Conservation (phyloP, 495 filamentous ascomycete species). For the Cairneyella variabilis region DNA sequence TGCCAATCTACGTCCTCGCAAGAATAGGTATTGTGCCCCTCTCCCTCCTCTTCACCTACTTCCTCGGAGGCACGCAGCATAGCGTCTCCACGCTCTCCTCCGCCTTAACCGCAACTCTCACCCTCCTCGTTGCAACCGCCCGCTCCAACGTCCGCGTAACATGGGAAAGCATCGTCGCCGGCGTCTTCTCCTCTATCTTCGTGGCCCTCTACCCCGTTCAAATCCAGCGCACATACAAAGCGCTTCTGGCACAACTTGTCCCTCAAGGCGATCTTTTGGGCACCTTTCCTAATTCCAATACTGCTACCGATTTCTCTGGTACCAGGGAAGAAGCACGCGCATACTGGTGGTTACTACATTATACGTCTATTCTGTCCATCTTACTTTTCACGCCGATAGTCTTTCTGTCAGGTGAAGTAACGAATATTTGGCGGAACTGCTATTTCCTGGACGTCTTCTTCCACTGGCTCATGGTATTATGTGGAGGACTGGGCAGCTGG, state of each 20-base stretch:
- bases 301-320: constrained; percentile 23
- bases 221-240: constrained; percentile 41
- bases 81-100: constrained; percentile 44
- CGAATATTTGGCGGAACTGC: constrained; percentile 42
- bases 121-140: constrained; percentile 40
- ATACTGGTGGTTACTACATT: constrained; percentile 45
- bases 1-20: constrained; percentile 44
- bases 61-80: constrained; percentile 36
- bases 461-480: constrained; percentile 30
- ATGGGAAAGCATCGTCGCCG: constrained; percentile 46
- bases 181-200: constrained; percentile 47
- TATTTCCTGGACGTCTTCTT: constrained; percentile 41
- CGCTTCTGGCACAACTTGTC: constrained; percentile 22
- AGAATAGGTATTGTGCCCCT: constrained; percentile 43
- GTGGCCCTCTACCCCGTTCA: constrained; percentile 46
- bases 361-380: constrained; percentile 43
- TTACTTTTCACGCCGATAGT: constrained; percentile 41
- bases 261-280: constrained; percentile 24
- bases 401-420: constrained; percentile 42
- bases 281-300: constrained; percentile 7
- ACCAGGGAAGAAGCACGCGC: constrained; percentile 39
- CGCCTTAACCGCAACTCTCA: constrained; percentile 44
- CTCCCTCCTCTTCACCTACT: constrained; percentile 40
- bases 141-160: constrained; percentile 37
- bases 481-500: constrained; percentile 27